These are phyloP conservation scores for Arthrinium puccinioides DNA, from an alignment of 2,329 filamentous ascomycete genomes.

Conservation along the genomic window DNA sequence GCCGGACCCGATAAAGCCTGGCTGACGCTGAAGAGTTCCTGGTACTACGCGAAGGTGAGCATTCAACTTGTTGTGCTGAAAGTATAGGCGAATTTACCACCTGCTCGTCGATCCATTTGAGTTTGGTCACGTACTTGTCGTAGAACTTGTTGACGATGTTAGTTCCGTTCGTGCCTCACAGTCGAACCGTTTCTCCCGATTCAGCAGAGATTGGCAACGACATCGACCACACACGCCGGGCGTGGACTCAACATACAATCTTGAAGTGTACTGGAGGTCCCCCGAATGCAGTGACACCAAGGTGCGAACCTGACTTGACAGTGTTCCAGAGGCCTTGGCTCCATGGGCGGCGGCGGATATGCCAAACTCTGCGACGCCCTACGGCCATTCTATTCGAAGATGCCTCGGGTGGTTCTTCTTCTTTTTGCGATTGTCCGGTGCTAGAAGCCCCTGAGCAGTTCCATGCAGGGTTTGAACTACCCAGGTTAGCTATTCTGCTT, in stretches of 20 bases:
- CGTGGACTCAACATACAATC: slow-evolving; percentile 34
- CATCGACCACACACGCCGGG: no score
- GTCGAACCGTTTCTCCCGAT: no score
- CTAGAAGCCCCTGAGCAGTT: no score
- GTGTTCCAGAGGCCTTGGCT: neutral
- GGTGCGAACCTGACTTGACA: slow-evolving; percentile 38
- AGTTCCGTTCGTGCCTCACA: neutral
- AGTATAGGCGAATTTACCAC: slow-evolving; percentile 33
- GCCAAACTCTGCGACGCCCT: no score
- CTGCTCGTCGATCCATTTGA: slow-evolving; percentile 62
- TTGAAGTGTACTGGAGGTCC: slow-evolving; percentile 65
- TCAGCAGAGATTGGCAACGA: neutral
- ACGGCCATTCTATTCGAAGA: no score
- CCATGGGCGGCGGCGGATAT: no score
- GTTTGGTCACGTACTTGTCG: slow-evolving; percentile 51
- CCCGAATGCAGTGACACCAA: slow-evolving; percentile 60
- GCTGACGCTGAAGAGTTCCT: slow-evolving; percentile 63
- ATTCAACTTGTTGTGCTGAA: neutral
- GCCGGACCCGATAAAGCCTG: slow-evolving; percentile 62
- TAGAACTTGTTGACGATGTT: slow-evolving; percentile 34
- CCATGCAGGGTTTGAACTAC: no score
- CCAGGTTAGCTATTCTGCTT: no score
- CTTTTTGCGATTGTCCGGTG: no score
- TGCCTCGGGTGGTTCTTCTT: no score
- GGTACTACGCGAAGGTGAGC: slow-evolving; percentile 42